A percentile compares a stretch with the other conserved stretches of the same genome.
These are phyloP conservation scores for Lasiodiplodia citricola DNA, from an alignment of 2,329 filamentous ascomycete species.

Conservation along the genomic window DNA sequence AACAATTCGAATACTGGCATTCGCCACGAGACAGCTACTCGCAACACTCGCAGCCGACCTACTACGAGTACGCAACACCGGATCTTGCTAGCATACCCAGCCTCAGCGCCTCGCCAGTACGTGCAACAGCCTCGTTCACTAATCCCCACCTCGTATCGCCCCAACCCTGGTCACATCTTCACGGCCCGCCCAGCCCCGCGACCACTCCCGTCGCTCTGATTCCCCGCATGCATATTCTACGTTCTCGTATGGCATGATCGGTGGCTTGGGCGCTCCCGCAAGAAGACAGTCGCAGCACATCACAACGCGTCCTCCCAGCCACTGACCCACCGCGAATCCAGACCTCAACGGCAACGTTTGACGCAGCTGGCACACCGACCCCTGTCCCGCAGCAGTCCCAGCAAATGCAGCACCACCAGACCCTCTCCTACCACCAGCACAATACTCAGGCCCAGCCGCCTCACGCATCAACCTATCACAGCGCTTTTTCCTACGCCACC, in stretches of 20 bases:
- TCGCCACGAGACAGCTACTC: slow-evolving; percentile 40
- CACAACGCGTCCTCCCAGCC: neutral
- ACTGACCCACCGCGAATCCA: slow-evolving; percentile 23
- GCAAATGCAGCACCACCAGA: slow-evolving; percentile 15
- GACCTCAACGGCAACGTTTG: slow-evolving; percentile 44
- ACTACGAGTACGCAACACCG: slow-evolving; percentile 40
- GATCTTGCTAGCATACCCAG: slow-evolving; percentile 45
- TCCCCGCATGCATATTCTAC: neutral
- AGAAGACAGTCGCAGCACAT: neutral
- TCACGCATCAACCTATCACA: slow-evolving; percentile 35
- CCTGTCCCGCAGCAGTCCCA: slow-evolving; percentile 23
- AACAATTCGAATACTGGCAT: slow-evolving; percentile 45
- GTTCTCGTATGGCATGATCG: slow-evolving; percentile 6
- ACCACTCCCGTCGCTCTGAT: neutral
- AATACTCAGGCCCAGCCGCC: neutral
- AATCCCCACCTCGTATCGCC: slow-evolving; percentile 13
- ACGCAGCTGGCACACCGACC: slow-evolving; percentile 35
- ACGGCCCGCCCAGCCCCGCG: slow-evolving; percentile 19
- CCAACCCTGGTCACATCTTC: slow-evolving; percentile 11
- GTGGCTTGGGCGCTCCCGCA: neutral
- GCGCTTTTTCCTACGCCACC: slow-evolving; percentile 40
- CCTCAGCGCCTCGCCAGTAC: slow-evolving; percentile 46
- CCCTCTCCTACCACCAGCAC: slow-evolving; percentile 21
- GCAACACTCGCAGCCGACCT: slow-evolving; percentile 36
- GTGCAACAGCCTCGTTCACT: slow-evolving; percentile 28